Percentiles rank a stretch among this genome's conserved stretches.
These are phyloP conservation scores for Aspergillus terreus DNA, from an alignment of 2,329 filamentous ascomycete genomes.

Conservation along the genomic window DNA sequence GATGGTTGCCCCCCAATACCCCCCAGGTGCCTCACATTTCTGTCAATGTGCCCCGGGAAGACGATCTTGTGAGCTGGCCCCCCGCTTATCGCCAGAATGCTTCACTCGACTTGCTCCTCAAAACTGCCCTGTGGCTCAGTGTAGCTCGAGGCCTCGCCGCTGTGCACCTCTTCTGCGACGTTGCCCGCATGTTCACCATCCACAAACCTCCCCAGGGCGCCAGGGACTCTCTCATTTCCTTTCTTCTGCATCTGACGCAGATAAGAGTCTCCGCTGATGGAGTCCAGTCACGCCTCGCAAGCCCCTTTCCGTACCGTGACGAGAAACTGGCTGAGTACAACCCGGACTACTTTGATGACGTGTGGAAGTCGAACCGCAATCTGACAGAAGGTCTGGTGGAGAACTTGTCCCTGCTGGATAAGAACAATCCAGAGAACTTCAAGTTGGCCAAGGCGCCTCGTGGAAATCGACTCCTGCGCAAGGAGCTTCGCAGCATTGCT, in stretches of 20 bases:
- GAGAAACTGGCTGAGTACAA: conserved; percentile 7
- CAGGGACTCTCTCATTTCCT: conserved; percentile 5
- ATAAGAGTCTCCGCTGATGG: conserved; percentile 10
- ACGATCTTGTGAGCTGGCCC: conserved; percentile 14
- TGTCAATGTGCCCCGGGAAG: conserved; percentile 4
- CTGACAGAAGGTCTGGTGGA: conserved; percentile 7
- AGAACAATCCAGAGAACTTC: neutral
- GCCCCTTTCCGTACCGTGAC: conserved; percentile 10
- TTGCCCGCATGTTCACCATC: conserved; percentile 20
- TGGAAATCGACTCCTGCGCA: conserved; percentile 6
- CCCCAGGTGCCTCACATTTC: conserved; percentile 10
- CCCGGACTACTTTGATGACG: conserved; percentile 17
- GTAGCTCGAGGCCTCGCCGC: conserved; percentile 23
- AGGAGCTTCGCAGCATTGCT: neutral
- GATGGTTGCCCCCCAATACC: conserved; percentile 16
- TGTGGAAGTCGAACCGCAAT: conserved; percentile 11
- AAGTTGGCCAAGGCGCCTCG: conserved; percentile 2
- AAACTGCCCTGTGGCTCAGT: conserved; percentile 24
- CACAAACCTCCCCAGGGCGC: conserved; percentile 5
- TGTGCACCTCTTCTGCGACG: conserved; percentile 27
- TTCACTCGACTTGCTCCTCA: conserved; percentile 18
- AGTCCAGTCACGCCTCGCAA: conserved; percentile 5
- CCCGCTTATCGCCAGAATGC: conserved; percentile 1
- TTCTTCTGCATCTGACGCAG: conserved; percentile 14
- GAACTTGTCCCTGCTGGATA: conserved; percentile 8